A percentile compares a stretch with the other conserved stretches of the same genome.
Evolutionary conservation across 495 filamentous ascomycete genomes (phyloP).

Genomic region (Penicillium antarcticum): DNA sequence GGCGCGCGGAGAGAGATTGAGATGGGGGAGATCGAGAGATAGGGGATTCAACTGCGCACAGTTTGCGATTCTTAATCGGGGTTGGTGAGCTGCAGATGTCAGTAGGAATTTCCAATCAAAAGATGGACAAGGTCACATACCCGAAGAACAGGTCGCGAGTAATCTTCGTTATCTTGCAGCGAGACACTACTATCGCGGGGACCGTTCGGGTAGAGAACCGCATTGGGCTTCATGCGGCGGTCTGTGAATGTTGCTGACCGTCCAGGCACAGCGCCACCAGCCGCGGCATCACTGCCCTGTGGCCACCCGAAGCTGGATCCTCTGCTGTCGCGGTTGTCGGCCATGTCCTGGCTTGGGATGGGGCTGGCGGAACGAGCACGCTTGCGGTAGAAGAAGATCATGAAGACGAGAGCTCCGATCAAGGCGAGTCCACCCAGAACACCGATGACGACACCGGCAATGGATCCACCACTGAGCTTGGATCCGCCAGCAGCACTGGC

Average conservation of each 20-base stretch:
- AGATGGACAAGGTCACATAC: conserved; percentile 29
- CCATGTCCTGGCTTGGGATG: conserved; percentile 32
- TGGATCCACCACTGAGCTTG: conserved; percentile 33
- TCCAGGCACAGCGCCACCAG: conserved; percentile 23
- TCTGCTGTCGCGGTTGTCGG: conserved; percentile 42
- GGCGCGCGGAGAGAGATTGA: conserved; percentile 11
- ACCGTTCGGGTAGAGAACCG: conserved; percentile 43
- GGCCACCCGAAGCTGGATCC: conserved; percentile 43
- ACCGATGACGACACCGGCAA: conserved; percentile 50
- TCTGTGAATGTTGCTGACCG: conserved; percentile 39
- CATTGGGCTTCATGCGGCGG: conserved; percentile 43
- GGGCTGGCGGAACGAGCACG: conserved; percentile 32
- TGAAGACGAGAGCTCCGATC: conserved; percentile 34
- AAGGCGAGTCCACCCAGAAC: conserved; percentile 43
- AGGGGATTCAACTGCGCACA: not conserved
- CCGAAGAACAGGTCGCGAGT: conserved; percentile 54
- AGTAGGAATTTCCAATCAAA: conserved; percentile 9
- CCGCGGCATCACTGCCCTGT: conserved; percentile 39
- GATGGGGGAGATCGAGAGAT: not conserved
- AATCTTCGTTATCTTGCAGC: conserved; percentile 55
- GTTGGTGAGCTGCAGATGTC: conserved; percentile 48
- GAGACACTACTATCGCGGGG: conserved; percentile 49
- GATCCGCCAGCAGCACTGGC: conserved; percentile 11
- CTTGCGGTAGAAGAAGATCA: conserved; percentile 43
- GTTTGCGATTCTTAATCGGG: conserved; percentile 36